A percentile compares a stretch with the other conserved stretches of the same genome.
Evolutionary conservation across 2,329 filamentous ascomycete species (phyloP).

Genomic region (Colletotrichum truncatum): DNA sequence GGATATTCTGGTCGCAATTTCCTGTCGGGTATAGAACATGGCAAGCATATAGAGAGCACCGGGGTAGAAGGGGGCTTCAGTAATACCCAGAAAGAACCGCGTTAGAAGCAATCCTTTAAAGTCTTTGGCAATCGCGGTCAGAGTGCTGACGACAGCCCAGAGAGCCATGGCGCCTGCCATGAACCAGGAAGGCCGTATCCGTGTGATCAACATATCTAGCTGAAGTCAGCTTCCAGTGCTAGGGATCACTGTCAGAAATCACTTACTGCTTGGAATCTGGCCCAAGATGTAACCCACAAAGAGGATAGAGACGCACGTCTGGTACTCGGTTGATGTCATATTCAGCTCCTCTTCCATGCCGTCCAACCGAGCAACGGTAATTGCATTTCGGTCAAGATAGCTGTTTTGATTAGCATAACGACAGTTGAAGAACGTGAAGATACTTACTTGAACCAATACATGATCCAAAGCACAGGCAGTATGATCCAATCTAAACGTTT

Average conservation of each 20-base stretch:
- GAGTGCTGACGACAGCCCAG: constrained; percentile 23
- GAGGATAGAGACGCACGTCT: constrained; percentile 30
- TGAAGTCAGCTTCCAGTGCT: background rate
- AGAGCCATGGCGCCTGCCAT: constrained; percentile 23
- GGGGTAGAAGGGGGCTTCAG: constrained; percentile 39
- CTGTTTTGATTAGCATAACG: background rate
- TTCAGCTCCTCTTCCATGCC: constrained; percentile 37
- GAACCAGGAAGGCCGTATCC: constrained; percentile 14
- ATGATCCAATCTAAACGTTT: constrained; percentile 44
- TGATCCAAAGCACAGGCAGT: constrained; percentile 45
- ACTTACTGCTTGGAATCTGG: constrained; percentile 40
- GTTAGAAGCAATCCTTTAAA: constrained; percentile 42
- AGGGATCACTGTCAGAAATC: background rate
- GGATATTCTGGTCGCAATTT: constrained; percentile 47
- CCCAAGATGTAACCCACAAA: constrained; percentile 42
- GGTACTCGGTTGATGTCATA: constrained; percentile 39
- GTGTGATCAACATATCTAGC: constrained; percentile 27
- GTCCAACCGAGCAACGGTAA: constrained; percentile 25
- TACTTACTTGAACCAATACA: constrained; percentile 35
- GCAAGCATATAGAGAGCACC: constrained; percentile 31
- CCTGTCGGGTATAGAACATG: constrained; percentile 50
- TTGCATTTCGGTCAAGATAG: constrained; percentile 35
- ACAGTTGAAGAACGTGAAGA: background rate
- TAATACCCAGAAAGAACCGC: constrained; percentile 45
- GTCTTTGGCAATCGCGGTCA: constrained; percentile 42